These are phyloP conservation scores for Botrytis cinerea DNA, from an alignment of 2,329 filamentous ascomycete genomes.

Conservation along the genomic window DNA sequence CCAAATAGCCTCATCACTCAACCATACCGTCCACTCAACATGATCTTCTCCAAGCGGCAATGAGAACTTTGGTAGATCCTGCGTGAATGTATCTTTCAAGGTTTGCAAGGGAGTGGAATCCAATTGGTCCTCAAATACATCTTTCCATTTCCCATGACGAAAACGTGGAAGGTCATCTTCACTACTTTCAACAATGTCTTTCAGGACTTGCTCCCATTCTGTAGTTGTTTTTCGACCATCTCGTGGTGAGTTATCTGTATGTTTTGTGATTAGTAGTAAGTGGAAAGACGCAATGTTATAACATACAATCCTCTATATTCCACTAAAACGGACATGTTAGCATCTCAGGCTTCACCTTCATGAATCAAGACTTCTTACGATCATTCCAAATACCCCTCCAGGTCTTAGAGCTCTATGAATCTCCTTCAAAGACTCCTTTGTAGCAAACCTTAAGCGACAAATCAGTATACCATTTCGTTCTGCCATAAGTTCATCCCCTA, in stretches of 20 bases:
- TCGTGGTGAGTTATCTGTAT: conserved; percentile 62
- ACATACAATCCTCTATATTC: conserved; percentile 72
- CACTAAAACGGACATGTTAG: conserved; percentile 45
- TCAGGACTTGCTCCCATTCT: conserved; percentile 62
- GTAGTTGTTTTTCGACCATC: conserved; percentile 55
- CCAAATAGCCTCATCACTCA: conserved; percentile 63
- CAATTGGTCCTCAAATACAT: conserved; percentile 63
- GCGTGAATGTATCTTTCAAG: conserved; percentile 47
- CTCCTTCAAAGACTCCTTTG: conserved; percentile 59
- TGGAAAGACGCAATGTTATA: conserved; percentile 14
- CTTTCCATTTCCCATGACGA: conserved; percentile 63
- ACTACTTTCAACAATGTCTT: conserved; percentile 57
- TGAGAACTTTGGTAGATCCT: conserved; percentile 54
- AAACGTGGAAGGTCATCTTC: conserved; percentile 65
- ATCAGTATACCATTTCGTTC: conserved; percentile 2
- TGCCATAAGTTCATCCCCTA: neutral
- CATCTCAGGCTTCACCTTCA: neutral
- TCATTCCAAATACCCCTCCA: conserved; percentile 61
- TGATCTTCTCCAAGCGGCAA: conserved; percentile 60
- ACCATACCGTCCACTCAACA: conserved; percentile 58
- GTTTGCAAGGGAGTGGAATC: conserved; percentile 54
- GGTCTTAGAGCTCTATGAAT: conserved; percentile 67
- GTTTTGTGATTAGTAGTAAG: conserved; percentile 23
- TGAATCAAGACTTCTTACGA: conserved; percentile 40
- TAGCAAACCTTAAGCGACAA: conserved; percentile 61